A percentile compares a stretch with the other conserved stretches of the same genome.
Evolutionary conservation across 495 filamentous ascomycete genomes (phyloP).

Genomic region (Wilcoxina mikolae): DNA sequence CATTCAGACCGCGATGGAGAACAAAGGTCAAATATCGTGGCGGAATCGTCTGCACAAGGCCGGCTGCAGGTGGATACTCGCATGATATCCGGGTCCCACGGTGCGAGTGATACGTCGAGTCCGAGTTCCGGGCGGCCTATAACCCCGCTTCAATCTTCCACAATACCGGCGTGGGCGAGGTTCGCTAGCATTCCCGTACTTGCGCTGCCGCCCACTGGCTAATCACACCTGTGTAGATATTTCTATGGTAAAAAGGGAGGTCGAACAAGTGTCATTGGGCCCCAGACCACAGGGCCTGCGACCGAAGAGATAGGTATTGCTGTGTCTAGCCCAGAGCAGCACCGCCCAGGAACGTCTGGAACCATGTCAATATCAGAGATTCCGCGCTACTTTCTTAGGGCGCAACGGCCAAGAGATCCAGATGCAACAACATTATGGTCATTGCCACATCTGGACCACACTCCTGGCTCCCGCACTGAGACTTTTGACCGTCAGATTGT

Average conservation of each 20-base stretch:
- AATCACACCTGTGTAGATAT: conserved; percentile 5
- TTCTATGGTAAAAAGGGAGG: conserved; percentile 25
- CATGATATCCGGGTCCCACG: no score
- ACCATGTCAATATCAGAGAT: not conserved
- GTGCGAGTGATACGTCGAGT: not conserved
- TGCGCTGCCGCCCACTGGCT: not conserved
- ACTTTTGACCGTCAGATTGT: conserved; percentile 47
- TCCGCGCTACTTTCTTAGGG: not conserved
- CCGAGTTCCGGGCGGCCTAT: not conserved
- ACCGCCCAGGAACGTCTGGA: not conserved
- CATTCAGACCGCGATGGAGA: conserved; percentile 6
- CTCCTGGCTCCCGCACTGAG: conserved; percentile 15
- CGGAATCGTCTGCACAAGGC: not conserved
- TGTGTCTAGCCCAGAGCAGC: not conserved
- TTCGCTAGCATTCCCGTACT: not conserved
- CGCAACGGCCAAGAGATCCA: not conserved
- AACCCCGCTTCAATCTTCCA: not conserved
- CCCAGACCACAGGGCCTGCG: not conserved
- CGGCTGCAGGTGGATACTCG: not conserved
- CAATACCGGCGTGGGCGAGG: not conserved
- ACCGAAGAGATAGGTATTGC: not conserved
- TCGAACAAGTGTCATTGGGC: conserved; percentile 18
- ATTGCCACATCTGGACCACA: conserved; percentile 19
- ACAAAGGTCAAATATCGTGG: not conserved
- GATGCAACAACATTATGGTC: conserved; percentile 17